These are phyloP conservation scores for Didymellaceae sp. DNA, from an alignment of 2,329 filamentous ascomycete species.

Conservation along the genomic window DNA sequence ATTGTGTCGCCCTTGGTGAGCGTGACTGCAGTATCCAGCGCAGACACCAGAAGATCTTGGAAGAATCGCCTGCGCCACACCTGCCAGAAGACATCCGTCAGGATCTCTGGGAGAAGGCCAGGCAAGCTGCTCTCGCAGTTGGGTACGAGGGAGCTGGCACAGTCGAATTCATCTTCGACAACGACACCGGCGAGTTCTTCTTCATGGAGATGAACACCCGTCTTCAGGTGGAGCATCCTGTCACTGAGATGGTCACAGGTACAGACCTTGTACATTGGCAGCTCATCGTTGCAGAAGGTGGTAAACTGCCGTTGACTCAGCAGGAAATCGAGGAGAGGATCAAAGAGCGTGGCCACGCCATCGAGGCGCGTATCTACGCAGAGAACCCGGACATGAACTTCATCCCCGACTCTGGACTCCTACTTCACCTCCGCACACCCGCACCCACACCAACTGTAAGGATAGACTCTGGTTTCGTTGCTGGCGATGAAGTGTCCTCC, in stretches of 20 bases:
- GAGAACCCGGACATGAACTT: constrained; percentile 93
- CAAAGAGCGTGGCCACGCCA: constrained; percentile 77
- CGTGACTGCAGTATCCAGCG: constrained; percentile 71
- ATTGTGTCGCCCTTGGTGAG: constrained; percentile 69
- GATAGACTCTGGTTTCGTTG: constrained; percentile 90
- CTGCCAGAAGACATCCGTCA: constrained; percentile 65
- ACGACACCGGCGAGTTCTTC: constrained; percentile 69
- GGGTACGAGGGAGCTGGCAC: constrained; percentile 71
- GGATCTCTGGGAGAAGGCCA: constrained; percentile 70
- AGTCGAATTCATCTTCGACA: constrained; percentile 74
- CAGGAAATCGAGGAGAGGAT: constrained; percentile 73
- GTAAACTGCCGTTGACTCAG: constrained; percentile 70
- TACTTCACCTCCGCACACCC: constrained; percentile 83
- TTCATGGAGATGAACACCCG: constrained; percentile 81
- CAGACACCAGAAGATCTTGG: constrained; percentile 70
- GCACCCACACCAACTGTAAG: constrained; percentile 73
- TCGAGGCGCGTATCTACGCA: constrained; percentile 95
- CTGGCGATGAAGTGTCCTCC: constrained; percentile 90
- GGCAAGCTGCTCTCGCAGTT: constrained; percentile 67
- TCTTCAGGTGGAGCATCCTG: constrained; percentile 95
- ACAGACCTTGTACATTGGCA: constrained; percentile 94
- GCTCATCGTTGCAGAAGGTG: constrained; percentile 80
- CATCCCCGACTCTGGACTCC: constrained; percentile 87
- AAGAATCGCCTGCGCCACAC: constrained; percentile 70
- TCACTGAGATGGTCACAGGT: constrained; percentile 80